These are phyloP conservation scores for Nemania sp. DNA, from an alignment of 2,329 filamentous ascomycete genomes.

Conservation along the genomic window DNA sequence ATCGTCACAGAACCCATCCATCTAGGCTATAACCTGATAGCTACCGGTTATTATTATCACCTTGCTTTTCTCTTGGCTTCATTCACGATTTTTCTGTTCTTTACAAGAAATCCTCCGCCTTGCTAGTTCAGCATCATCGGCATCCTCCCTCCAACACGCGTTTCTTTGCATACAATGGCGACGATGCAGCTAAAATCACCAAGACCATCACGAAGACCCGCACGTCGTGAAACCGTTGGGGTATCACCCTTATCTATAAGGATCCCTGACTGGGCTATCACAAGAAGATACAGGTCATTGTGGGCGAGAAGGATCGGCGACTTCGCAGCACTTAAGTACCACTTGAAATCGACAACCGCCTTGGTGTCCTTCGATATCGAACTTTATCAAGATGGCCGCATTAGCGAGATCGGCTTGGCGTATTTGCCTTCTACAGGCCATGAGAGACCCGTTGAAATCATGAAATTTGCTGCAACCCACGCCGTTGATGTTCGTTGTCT, in stretches of 20 bases:
- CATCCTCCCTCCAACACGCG: not conserved
- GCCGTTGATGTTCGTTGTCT: constrained; percentile 3
- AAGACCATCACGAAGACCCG: constrained; percentile 1
- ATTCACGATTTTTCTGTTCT: not conserved
- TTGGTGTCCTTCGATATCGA: constrained; percentile 13
- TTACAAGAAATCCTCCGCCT: not conserved
- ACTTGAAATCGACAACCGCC: constrained; percentile 3
- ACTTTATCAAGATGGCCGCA: not conserved
- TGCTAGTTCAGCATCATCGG: not conserved
- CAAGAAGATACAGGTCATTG: constrained; percentile 14
- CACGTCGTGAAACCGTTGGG: constrained; percentile 1
- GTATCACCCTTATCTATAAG: not conserved
- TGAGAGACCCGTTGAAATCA: constrained; percentile 7
- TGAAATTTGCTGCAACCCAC: not conserved
- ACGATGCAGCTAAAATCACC: constrained; percentile 2
- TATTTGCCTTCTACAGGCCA: constrained; percentile 8
- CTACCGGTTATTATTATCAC: not conserved
- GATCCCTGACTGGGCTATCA: constrained; percentile 8
- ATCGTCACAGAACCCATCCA: not conserved
- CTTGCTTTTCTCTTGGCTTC: not conserved
- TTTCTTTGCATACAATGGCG: not conserved
- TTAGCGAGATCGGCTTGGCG: constrained; percentile 18
- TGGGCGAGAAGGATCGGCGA: constrained; percentile 14
- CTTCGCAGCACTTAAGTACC: constrained; percentile 12
- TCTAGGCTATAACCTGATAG: not conserved